phyloP scores from a whole-genome alignment of 352 stramenopile species.

The Plasmopara viticola region DNA sequence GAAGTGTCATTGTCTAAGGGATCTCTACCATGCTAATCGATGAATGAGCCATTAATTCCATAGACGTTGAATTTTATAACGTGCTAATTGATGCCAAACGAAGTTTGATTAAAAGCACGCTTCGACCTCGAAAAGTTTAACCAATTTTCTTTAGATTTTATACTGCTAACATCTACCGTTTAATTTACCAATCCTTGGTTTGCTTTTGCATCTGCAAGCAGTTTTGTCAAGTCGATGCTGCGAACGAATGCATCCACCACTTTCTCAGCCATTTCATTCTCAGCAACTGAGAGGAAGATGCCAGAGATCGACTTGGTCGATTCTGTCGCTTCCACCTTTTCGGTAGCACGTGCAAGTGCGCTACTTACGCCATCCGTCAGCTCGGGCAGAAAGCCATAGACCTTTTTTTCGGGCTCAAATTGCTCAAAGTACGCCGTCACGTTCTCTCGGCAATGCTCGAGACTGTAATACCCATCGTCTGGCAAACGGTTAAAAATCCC shows the following conservation, averaged over 20 bases:
- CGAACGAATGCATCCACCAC: conserved; percentile 38
- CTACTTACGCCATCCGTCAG: conserved; percentile 27
- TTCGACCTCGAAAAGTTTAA: too few relatives aligned
- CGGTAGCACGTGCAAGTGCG: conserved; percentile 13
- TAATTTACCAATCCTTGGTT: conserved; percentile 6
- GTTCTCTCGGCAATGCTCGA: conserved; percentile 86
- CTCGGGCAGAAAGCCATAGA: conserved; percentile 85
- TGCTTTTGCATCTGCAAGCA: conserved; percentile 28
- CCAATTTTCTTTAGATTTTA: too few relatives aligned
- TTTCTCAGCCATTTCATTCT: conserved; percentile 23
- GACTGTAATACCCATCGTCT: conserved; percentile 91
- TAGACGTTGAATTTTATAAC: too few relatives aligned
- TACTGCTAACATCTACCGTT: too few relatives aligned
- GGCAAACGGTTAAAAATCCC: conserved; percentile 95
- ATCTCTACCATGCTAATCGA: too few relatives aligned
- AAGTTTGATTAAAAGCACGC: too few relatives aligned
- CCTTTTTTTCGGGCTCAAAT: conserved; percentile 51
- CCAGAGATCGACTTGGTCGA: conserved; percentile 11
- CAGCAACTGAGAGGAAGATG: conserved; percentile 25
- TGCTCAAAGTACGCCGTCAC: conserved; percentile 91
- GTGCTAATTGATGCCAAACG: too few relatives aligned
- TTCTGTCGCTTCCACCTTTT: conserved; percentile 12
- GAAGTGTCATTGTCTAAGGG: too few relatives aligned
- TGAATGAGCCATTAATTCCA: too few relatives aligned
- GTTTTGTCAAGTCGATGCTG: conserved; percentile 29